Conservation (phyloP, 345 rosid genomes). For the Gynandropsis gynandra region DNA sequence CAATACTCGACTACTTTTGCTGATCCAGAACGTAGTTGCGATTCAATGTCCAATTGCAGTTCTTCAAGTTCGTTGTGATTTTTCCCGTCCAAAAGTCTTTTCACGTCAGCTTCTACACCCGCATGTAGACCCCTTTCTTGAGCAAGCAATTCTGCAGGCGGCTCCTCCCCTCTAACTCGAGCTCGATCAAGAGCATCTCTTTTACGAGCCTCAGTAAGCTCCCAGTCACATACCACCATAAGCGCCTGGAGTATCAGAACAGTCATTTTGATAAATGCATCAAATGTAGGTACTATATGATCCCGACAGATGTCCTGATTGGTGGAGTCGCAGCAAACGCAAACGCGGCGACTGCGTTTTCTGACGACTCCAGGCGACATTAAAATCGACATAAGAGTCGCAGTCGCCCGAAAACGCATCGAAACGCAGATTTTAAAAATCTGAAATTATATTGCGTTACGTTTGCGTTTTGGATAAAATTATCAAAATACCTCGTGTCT, state of each 20-base stretch:
- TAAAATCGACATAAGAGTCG: too few relatives aligned
- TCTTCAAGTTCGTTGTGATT: slow-evolving; percentile 62
- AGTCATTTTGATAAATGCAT: slow-evolving; percentile 7
- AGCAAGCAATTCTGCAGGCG: slow-evolving; percentile 85
- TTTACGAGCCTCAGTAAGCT: slow-evolving; percentile 81
- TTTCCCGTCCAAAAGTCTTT: slow-evolving; percentile 70
- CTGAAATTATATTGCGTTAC: too few relatives aligned
- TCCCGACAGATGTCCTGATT: too few relatives aligned
- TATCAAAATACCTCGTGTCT: too few relatives aligned
- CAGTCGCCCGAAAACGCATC: too few relatives aligned
- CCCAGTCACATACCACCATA: slow-evolving; percentile 86
- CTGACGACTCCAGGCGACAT: too few relatives aligned
- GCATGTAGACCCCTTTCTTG: slow-evolving; percentile 93
- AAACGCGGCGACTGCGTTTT: too few relatives aligned
- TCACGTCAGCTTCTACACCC: slow-evolving; percentile 78
- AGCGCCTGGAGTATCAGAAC: slow-evolving; percentile 51
- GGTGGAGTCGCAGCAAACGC: too few relatives aligned
- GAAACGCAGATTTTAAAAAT: too few relatives aligned
- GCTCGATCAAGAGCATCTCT: slow-evolving; percentile 88
- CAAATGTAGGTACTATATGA: too few relatives aligned
- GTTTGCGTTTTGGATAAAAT: too few relatives aligned
- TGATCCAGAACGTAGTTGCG: slow-evolving; percentile 75
- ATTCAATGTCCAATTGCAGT: slow-evolving; percentile 59
- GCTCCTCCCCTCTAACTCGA: slow-evolving; percentile 89
- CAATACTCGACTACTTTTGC: slow-evolving; percentile 97